Evolutionary conservation across 345 rosid genomes (phyloP), one percentile per base, ranked within the genome.

Genomic region (Stellera chamaejasme): DNA sequence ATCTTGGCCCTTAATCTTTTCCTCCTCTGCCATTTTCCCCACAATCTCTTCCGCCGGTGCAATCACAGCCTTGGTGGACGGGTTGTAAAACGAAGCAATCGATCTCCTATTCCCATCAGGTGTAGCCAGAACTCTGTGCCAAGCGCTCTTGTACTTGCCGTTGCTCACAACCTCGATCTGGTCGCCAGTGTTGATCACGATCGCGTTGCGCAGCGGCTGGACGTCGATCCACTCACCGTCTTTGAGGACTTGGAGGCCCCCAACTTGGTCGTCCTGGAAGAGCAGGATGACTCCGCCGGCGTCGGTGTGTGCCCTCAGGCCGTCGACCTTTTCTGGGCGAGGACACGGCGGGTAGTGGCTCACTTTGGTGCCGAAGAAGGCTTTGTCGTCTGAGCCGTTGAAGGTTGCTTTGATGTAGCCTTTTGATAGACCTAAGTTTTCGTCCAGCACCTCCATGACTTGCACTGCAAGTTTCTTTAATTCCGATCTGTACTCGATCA

Each of bases 271-370:
- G 43, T 88, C 98, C 63, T 88, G 98, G 72, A 81, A 84, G 63
- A 92, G 70, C 50, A 92, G 59, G 71, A 92, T 83, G n/a, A 92
- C 80, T 0, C 96, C 97, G 2, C 98, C 98, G 0, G 98, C 98
- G 60, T 92, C 97, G 1, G 98, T 92, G 77, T 92, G 96, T 46
- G 95, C 81, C 48, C 98, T 63, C 26, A 92, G 95, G 19, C 97
- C 98, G 26, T 54, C 67, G 28, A 82, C 81, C 0, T 63, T 79
- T 69, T 89, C 84, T 0, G 96, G 96, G 41, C 69, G 76, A 36
- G 97, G 94, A 64, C 97, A 92, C 12, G 98, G 94, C 9, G 98
- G 98, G 66, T 92, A 92, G 71, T 92, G 96, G 66, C 93, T 82
- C 11, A 92, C 95, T 63, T 87, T 87, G 49, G 96, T 87, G 1